Percentiles rank a stretch among this genome's conserved stretches.
These are phyloP conservation scores for Spongiforma sp. DNA, from an alignment of 1,284 basidiomycete genomes.

Conservation along the genomic window DNA sequence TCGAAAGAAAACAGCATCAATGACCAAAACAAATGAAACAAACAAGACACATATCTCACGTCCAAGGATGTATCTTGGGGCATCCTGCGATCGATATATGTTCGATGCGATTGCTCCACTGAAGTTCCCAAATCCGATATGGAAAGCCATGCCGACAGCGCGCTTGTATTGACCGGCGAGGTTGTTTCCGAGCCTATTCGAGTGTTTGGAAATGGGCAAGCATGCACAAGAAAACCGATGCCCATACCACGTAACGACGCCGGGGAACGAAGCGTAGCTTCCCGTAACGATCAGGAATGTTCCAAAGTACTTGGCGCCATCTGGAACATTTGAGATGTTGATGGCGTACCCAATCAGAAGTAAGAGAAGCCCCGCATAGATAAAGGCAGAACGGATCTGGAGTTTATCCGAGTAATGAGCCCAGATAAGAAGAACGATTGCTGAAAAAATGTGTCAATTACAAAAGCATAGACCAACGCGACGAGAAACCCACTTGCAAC, in stretches of 20 bases:
- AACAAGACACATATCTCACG: constrained; percentile 45
- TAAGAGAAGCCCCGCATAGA: constrained; percentile 57
- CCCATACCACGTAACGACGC: constrained; percentile 68
- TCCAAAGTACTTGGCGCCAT: constrained; percentile 67
- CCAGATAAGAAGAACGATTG: constrained; percentile 55
- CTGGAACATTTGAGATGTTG: constrained; percentile 53
- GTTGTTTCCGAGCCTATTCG: constrained; percentile 51
- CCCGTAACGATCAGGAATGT: constrained; percentile 68
- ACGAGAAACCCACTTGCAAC: constrained; percentile 53
- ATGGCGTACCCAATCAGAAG: constrained; percentile 67
- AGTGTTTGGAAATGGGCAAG: neutral
- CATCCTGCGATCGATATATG: constrained; percentile 61
- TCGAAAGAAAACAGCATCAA: neutral
- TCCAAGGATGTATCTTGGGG: constrained; percentile 64
- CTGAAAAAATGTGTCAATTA: constrained; percentile 35
- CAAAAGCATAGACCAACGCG: neutral
- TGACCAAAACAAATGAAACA: too few relatives aligned
- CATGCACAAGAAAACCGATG: neutral
- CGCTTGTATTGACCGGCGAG: constrained; percentile 55
- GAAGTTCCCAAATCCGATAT: constrained; percentile 52
- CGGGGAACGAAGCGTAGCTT: constrained; percentile 65
- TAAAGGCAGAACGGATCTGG: constrained; percentile 63
- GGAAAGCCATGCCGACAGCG: constrained; percentile 49
- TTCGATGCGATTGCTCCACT: constrained; percentile 48
- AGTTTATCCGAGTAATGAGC: constrained; percentile 65